Evolutionary conservation across 495 filamentous ascomycete genomes (phyloP).

Genomic region (Ascobolus immersus): DNA sequence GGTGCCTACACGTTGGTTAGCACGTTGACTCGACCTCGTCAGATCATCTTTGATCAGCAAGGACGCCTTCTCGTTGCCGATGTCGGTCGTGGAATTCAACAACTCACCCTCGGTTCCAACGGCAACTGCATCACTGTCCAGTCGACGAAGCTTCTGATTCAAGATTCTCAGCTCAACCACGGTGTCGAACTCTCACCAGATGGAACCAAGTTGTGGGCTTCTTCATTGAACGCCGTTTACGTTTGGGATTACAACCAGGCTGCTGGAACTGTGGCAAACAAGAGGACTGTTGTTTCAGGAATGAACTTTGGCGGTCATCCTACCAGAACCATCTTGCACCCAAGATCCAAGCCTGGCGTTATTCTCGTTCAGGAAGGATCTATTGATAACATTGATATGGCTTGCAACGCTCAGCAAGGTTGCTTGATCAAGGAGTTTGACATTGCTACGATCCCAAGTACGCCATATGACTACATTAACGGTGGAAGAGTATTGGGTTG

Average conservation of each 20-base stretch:
- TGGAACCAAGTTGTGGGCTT: slow-evolving; percentile 38
- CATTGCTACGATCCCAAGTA: slow-evolving; percentile 22
- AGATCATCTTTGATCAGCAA: no score
- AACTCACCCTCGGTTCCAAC: no score
- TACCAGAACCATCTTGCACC: slow-evolving; percentile 37
- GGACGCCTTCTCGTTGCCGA: no score
- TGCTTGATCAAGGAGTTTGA: slow-evolving; percentile 46
- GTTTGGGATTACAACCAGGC: slow-evolving; percentile 32
- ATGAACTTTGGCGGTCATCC: slow-evolving; percentile 35
- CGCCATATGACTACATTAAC: slow-evolving; percentile 19
- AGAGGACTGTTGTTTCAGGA: slow-evolving; percentile 25
- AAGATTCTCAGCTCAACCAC: no score
- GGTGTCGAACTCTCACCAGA: slow-evolving; percentile 37
- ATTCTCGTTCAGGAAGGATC: slow-evolving; percentile 41
- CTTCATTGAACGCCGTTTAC: slow-evolving; percentile 28
- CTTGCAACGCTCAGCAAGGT: no score
- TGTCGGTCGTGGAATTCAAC: no score
- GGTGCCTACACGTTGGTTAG: no score
- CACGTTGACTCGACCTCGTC: no score
- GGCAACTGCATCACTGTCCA: no score
- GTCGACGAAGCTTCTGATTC: no score
- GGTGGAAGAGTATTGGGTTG: slow-evolving; percentile 36
- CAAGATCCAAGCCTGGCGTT: slow-evolving; percentile 10
- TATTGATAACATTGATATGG: slow-evolving; percentile 36
- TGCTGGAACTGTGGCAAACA: slow-evolving; percentile 19